Base-by-base conservation (phyloP, 2,329 filamentous ascomycete genomes). In the Lithohypha guttulata region DNA sequence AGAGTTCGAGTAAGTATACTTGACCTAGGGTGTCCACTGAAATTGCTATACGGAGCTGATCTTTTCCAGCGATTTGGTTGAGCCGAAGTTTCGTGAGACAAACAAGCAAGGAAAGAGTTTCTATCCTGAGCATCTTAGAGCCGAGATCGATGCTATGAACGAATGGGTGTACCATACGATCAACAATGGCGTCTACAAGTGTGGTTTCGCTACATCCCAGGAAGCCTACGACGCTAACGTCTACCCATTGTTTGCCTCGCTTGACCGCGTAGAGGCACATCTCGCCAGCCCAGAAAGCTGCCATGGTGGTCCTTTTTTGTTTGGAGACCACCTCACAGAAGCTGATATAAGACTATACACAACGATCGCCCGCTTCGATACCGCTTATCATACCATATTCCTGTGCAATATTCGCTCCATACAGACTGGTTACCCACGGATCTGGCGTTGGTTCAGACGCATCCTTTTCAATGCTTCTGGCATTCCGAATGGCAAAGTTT, bases 361-460 rank as follows among this genome's bases (percentile, higher is more conserved):
- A 14, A 82, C 79, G 1, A 65, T 82, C 25, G 68, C 79, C 37
- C 71, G 78, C 2, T 82, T 82, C 47, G 79, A 84, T 48, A 63
- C 71, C 28, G 79, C 81, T 47, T 89, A 89, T 58, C 79, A 89
- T 47, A 79, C 83, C 57, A 79, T 87, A 61, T 89, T 89, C 69
- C 82, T 82, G 62, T 80, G 75, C 49, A 81, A 80, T 44, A 51
- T 79, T 13, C 74, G 70, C 50, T 75, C 71, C 51, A 75, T 81
- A 42, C 62, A 75, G 2, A 65, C 77, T 47, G 73, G 79, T 49
- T 80, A 76, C 46, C 66, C 65, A 25, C 51, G 54, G 1, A 54
- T 70, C 19, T 59, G 68, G 43, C 55, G 56, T 20, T 70, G 67
- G 67, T 52, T 67, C 45, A 53, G 64, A 41, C 57, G 56, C 17